Evolutionary conservation across 2,329 filamentous ascomycete genomes (phyloP).

Genomic region (Aspergillus glaucus): DNA sequence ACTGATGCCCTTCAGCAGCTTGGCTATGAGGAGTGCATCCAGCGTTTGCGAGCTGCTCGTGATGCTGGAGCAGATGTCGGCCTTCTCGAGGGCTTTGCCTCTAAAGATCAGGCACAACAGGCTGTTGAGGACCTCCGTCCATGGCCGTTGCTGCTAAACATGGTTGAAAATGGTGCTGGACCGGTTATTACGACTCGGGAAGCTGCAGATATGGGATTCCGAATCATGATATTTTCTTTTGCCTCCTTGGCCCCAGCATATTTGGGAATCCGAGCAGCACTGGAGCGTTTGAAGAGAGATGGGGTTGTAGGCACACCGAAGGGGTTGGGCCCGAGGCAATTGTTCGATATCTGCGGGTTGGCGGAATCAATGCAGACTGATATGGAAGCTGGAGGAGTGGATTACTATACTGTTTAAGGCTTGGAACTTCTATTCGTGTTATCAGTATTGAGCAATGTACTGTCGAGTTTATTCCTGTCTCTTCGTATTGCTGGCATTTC

Average conservation of each 20-base stretch:
- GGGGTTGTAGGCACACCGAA: conserved; percentile 28
- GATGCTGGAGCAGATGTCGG: conserved; percentile 36
- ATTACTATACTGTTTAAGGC: conserved; percentile 8
- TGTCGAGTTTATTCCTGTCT: no score
- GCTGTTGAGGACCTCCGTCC: conserved; percentile 32
- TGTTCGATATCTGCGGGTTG: conserved; percentile 38
- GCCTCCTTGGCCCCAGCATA: conserved; percentile 32
- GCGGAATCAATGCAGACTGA: conserved; percentile 36
- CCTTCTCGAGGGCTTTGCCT: conserved; percentile 37
- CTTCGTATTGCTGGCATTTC: no score
- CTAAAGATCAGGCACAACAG: conserved; percentile 29
- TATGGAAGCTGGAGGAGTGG: conserved; percentile 30
- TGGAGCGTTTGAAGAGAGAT: conserved; percentile 29
- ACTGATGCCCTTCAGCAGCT: conserved; percentile 34
- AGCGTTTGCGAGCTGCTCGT: conserved; percentile 31
- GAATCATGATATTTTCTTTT: conserved; percentile 40
- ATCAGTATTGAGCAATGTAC: no score
- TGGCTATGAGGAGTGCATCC: conserved; percentile 37
- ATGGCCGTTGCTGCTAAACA: conserved; percentile 38
- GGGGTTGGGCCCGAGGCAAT: conserved; percentile 26
- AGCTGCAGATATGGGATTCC: conserved; percentile 36
- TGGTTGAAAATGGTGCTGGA: conserved; percentile 38
- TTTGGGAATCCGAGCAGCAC: conserved; percentile 26
- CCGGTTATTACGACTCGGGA: conserved; percentile 34
- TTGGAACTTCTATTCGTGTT: no score